phyloP scores from a whole-genome alignment of 1,139 yeast species.

The Yamadazyma blattariae region DNA sequence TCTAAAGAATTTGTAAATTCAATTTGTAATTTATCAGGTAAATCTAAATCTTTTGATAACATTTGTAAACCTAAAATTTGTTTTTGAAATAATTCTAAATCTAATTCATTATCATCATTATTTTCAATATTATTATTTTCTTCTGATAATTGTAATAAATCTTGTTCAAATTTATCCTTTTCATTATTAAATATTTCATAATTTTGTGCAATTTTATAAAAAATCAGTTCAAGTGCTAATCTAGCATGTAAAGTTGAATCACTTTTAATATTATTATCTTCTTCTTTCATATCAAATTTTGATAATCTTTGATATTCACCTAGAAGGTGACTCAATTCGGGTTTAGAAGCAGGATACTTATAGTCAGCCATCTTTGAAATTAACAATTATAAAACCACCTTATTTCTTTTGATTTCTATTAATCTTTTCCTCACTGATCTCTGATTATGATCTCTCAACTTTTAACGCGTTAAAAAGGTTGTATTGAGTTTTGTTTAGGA shows the following conservation, averaged over 20 bases:
- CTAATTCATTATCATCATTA: conserved; percentile 22
- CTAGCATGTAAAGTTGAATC: conserved; percentile 23
- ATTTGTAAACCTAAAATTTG: conserved; percentile 78
- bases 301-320: conserved; percentile 29
- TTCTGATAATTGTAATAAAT: conserved; percentile 6
- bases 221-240: conserved; percentile 28
- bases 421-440: too few relatives aligned
- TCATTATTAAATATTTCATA: conserved; percentile 26
- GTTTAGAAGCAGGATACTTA: conserved; percentile 25
- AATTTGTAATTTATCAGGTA: conserved; percentile 52
- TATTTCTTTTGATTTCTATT: too few relatives aligned
- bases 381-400: too few relatives aligned
- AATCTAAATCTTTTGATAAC: conserved; percentile 71
- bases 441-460: too few relatives aligned
- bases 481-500: too few relatives aligned
- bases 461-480: too few relatives aligned
- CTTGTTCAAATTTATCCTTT: conserved; percentile 22
- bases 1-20: conserved; percentile 8
- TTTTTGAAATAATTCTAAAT: conserved; percentile 52
- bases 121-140: conserved; percentile 7
- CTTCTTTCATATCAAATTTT: conserved; percentile 10
- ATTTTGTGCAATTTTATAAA: conserved; percentile 27
- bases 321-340: conserved; percentile 30
- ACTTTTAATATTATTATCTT: conserved; percentile 8
- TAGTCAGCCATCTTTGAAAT: conserved; percentile 3